Evolutionary conservation across 495 filamentous ascomycete species (phyloP), one percentile per base, ranked within the genome.

Genomic region (Evernia prunastri): DNA sequence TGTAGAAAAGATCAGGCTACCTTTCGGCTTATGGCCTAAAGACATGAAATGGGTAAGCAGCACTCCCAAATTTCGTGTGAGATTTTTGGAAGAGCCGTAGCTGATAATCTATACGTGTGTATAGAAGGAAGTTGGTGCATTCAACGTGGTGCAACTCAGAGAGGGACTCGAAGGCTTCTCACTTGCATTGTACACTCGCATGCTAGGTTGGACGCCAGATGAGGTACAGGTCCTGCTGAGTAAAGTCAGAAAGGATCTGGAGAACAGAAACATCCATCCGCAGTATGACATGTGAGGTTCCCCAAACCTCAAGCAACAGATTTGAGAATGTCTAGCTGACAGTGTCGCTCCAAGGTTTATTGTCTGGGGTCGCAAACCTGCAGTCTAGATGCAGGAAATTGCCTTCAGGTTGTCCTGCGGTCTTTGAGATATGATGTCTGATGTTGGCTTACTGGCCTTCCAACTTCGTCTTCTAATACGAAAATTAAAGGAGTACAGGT

Each of bases 191-290:
- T 84, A 84, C 56, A 86, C 82, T 7, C 77, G 77, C 17, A 79
- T 82, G 0, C 73, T 84, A 13, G 80, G 81, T 2, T 84, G 84
- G 81, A 75, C 73, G 0, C 74, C 79, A 35, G 79, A 81, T n/a
- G 77, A 88, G 63, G 77, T 82, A 31, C 78, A 84, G 66, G 73
- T 81, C n/a, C 76, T 87, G 62, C 73, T 84, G 12, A 76, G 74
- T 35, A 74, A 82, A 8, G 78, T 85, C 4, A 77, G 82, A 25
- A 79, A 76, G 40, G 82, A 82, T 45, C 59, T 87, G 62, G 74
- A 77, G 47, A 79, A 85, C 63, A 72, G 74, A 5, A 73, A 69
- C 12, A 73, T 82, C 12, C 83, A 87, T 68, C 71, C 57, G 39
- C 62, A 67, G 27, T 59, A 64, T 20, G 65, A 67, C 64, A 47